Percentiles rank a stretch among this genome's conserved stretches.
phyloP scores from a whole-genome alignment of 2,329 filamentous ascomycete species.

The Madurella fahalii region DNA sequence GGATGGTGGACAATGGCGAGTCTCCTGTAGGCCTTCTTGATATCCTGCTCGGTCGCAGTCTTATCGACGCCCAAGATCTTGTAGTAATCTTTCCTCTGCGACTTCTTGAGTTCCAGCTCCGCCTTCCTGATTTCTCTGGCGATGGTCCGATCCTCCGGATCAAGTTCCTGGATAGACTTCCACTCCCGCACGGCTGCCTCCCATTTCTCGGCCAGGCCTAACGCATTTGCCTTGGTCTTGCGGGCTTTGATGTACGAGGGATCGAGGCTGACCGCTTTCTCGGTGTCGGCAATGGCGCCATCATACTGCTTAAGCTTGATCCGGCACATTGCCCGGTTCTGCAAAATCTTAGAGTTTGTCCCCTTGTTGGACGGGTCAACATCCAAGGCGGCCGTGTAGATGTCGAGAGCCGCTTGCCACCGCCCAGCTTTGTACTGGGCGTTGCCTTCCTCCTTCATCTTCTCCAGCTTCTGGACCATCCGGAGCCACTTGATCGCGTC shows the following conservation, averaged over 20 bases:
- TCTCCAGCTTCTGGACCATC: slow-evolving; percentile 85
- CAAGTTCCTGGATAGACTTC: slow-evolving; percentile 78
- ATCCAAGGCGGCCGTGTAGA: slow-evolving; percentile 77
- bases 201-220: slow-evolving; percentile 83
- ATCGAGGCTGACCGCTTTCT: slow-evolving; percentile 77
- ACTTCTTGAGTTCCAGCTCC: slow-evolving; percentile 96
- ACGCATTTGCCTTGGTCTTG: slow-evolving; percentile 88
- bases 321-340: slow-evolving; percentile 85
- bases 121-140: slow-evolving; percentile 82
- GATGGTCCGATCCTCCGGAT: slow-evolving; percentile 76
- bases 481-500: slow-evolving; percentile 84
- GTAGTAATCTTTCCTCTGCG: slow-evolving; percentile 96
- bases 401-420: slow-evolving; percentile 75
- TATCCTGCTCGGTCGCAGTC: slow-evolving; percentile 74
- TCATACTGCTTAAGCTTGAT: slow-evolving; percentile 81
- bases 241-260: slow-evolving; percentile 83
- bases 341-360: slow-evolving; percentile 90
- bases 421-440: slow-evolving; percentile 79
- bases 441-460: slow-evolving; percentile 94
- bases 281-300: slow-evolving; percentile 79
- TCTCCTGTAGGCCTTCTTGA: slow-evolving; percentile 97
- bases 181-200: slow-evolving; percentile 85
- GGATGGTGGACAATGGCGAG: slow-evolving; percentile 92
- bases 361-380: slow-evolving; percentile 86
- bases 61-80: slow-evolving; percentile 90